Evolutionary conservation across 2,329 filamentous ascomycete genomes (phyloP).

Genomic region (Xylariaceae sp.): DNA sequence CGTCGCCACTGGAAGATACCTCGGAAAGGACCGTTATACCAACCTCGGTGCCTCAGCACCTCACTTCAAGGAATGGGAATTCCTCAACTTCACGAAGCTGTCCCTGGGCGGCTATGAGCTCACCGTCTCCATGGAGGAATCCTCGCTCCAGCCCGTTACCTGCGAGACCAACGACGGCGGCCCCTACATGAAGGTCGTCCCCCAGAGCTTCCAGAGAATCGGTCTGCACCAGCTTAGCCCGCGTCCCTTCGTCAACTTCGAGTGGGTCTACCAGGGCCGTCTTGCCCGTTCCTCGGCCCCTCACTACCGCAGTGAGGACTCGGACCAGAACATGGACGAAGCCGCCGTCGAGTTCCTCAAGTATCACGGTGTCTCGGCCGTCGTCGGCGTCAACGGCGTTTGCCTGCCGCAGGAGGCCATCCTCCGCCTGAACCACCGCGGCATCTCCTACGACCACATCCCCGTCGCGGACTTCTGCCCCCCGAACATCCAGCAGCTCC

Average conservation of each 20-base stretch:
- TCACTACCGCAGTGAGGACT: not conserved
- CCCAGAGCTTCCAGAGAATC: not conserved
- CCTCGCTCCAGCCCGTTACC: not conserved
- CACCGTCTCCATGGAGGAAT: not conserved
- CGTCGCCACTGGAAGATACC: not conserved
- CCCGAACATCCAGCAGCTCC: not conserved
- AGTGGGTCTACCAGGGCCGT: not conserved
- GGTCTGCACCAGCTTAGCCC: not conserved
- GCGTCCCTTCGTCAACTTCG: not conserved
- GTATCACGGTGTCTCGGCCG: not conserved
- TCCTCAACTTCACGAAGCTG: not conserved
- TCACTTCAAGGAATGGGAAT: not conserved
- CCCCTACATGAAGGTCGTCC: not conserved
- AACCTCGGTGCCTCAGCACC: not conserved
- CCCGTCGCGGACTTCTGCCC: not conserved
- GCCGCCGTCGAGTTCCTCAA: not conserved
- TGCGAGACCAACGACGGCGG: not conserved
- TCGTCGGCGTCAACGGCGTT: not conserved
- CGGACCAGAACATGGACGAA: not conserved
- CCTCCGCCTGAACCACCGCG: not conserved
- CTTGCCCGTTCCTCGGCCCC: not conserved
- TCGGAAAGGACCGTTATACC: not conserved
- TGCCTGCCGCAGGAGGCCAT: not conserved
- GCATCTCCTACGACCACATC: not conserved
- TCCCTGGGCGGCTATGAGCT: not conserved